Conservation (phyloP, 73 alveolate genomes). For the Breviolum minutum region DNA sequence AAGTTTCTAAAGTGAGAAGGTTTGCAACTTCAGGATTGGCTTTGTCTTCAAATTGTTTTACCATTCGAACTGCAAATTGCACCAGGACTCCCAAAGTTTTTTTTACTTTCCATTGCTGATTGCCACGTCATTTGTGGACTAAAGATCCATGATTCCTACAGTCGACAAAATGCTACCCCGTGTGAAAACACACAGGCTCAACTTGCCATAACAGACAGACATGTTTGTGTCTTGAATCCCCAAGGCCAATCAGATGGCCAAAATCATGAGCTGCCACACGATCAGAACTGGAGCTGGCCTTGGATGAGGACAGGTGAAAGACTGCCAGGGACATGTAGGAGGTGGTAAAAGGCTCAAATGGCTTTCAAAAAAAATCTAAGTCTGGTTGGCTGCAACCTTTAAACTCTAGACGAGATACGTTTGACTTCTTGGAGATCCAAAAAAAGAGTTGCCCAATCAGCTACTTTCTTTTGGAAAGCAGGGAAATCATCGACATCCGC, state of each 20-base stretch:
- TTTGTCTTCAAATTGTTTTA: neutral
- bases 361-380: neutral
- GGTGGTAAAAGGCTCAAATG: neutral
- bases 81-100: too few species aligned
- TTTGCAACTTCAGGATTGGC: neutral
- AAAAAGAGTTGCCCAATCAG: neutral
- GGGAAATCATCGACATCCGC: neutral
- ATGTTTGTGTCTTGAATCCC: neutral
- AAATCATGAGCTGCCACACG: neutral
- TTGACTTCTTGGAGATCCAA: too few species aligned
- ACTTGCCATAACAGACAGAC: neutral
- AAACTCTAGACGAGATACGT: too few species aligned
- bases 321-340: neutral
- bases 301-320: neutral
- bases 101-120: too few species aligned
- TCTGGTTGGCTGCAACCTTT: neutral
- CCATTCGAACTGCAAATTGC: neutral
- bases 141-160: neutral
- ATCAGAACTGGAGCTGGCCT: neutral
- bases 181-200: neutral
- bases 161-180: neutral
- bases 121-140: neutral
- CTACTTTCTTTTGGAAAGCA: neutral
- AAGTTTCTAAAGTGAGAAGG: too few species aligned
- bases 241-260: neutral